Percentiles rank a stretch among this genome's conserved stretches.
phyloP scores from a whole-genome alignment of 2,329 filamentous ascomycete species.

The Colletotrichum navitas region DNA sequence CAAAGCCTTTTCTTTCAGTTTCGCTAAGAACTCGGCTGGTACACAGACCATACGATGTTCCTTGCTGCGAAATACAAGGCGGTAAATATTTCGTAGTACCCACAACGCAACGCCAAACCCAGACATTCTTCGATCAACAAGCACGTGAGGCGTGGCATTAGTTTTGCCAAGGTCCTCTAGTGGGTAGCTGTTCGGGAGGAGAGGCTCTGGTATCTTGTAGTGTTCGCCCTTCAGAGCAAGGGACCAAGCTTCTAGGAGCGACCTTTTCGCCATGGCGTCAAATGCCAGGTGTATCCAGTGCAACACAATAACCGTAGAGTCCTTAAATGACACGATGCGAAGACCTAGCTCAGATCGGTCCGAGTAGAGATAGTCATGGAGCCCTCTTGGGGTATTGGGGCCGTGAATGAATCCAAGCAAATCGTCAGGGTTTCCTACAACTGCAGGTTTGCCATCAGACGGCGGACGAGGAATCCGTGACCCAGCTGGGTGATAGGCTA shows the following conservation, averaged over 20 bases:
- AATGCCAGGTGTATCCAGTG: conserved; percentile 56
- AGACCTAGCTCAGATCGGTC: conserved; percentile 57
- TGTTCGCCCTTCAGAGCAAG: background rate
- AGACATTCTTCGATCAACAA: background rate
- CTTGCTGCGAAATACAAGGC: background rate
- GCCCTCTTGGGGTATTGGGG: conserved; percentile 44
- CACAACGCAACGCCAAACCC: background rate
- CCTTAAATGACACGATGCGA: conserved; percentile 56
- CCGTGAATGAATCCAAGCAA: conserved; percentile 19
- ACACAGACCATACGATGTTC: conserved; percentile 5
- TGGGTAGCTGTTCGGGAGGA: background rate
- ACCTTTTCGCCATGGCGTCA: conserved; percentile 54
- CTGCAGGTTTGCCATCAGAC: conserved; percentile 42
- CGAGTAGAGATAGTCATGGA: conserved; percentile 53
- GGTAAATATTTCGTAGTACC: conserved; percentile 6
- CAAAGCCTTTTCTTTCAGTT: conserved; percentile 3
- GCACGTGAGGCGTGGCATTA: background rate
- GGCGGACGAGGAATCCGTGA: conserved; percentile 47
- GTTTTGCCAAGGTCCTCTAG: background rate
- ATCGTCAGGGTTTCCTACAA: conserved; percentile 45
- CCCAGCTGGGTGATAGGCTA: conserved; percentile 53
- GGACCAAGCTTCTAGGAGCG: conserved; percentile 13
- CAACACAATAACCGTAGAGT: conserved; percentile 57
- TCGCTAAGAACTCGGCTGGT: background rate
- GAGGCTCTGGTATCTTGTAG: background rate